These are phyloP conservation scores for Coniophora puteana DNA, from an alignment of 1,284 basidiomycete genomes.

Conservation along the genomic window DNA sequence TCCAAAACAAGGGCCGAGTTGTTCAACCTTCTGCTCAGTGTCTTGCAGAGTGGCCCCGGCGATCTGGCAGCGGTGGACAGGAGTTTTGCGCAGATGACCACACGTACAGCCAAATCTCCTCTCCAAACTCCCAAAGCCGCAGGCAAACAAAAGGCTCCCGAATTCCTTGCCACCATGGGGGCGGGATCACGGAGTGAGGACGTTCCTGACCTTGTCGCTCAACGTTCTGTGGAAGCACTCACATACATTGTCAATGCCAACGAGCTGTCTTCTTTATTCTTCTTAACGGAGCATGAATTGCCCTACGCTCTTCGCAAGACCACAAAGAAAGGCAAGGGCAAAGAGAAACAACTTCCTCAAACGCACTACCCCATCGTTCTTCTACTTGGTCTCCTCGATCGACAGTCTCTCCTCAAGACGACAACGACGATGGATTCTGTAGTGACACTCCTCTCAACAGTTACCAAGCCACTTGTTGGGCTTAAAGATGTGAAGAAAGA, in stretches of 20 bases:
- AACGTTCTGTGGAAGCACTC: constrained; percentile 88
- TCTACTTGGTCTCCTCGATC: constrained; percentile 81
- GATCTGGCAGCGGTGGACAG: constrained; percentile 91
- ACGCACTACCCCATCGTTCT: constrained; percentile 90
- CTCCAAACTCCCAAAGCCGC: constrained; percentile 60
- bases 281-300: constrained; percentile 91
- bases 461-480: constrained; percentile 77
- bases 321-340: constrained; percentile 88
- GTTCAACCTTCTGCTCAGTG: constrained; percentile 88
- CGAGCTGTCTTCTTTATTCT: constrained; percentile 82
- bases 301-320: constrained; percentile 69
- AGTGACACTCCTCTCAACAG: constrained; percentile 78
- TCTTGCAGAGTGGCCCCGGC: constrained; percentile 93
- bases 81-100: constrained; percentile 90
- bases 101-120: constrained; percentile 61
- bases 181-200: constrained; percentile 73
- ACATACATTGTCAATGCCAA: constrained; percentile 84
- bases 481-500: constrained; percentile 51
- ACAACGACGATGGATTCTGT: constrained; percentile 91
- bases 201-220: constrained; percentile 88
- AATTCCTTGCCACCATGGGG: constrained; percentile 50
- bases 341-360: constrained; percentile 79
- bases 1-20: constrained; percentile 88
- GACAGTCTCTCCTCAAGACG: constrained; percentile 79
- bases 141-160: constrained; percentile 61